Evolutionary conservation across 2,329 filamentous ascomycete genomes (phyloP).

Genomic region (Botrytis fragariae): DNA sequence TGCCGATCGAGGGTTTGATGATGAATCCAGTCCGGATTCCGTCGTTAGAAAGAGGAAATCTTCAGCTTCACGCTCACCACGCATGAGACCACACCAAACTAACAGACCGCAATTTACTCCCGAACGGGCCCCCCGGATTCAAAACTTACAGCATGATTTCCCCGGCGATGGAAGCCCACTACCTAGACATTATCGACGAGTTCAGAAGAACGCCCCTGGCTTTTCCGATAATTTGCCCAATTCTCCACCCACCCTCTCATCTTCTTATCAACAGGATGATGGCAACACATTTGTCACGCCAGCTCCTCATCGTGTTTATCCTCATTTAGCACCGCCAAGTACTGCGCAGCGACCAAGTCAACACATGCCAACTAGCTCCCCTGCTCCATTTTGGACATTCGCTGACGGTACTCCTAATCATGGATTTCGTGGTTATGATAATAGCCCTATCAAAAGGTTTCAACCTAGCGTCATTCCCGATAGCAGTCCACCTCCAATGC

Average conservation of each 20-base stretch:
- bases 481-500: conserved; percentile 54
- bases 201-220: conserved; percentile 45
- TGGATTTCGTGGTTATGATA: conserved; percentile 49
- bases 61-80: conserved; percentile 53
- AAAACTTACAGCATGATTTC: conserved; percentile 28
- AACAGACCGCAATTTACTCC: conserved; percentile 53
- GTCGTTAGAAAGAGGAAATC: conserved; percentile 57
- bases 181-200: conserved; percentile 52
- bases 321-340: conserved; percentile 73
- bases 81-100: conserved; percentile 49
- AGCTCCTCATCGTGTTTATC: conserved; percentile 69
- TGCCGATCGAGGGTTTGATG: conserved; percentile 56
- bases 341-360: conserved; percentile 79
- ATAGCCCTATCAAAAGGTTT: conserved; percentile 55
- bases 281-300: conserved; percentile 65
- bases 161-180: conserved; percentile 57
- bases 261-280: conserved; percentile 61
- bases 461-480: conserved; percentile 45
- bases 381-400: conserved; percentile 87
- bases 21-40: conserved; percentile 50
- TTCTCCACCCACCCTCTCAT: conserved; percentile 58
- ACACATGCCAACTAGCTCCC: conserved; percentile 81
- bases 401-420: conserved; percentile 68
- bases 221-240: conserved; percentile 53
- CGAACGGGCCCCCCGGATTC: conserved; percentile 49